Percentiles rank a stretch among this genome's conserved stretches.
phyloP scores from a whole-genome alignment of 768 basidiomycete species.

The Guyanaporus albipodus region DNA sequence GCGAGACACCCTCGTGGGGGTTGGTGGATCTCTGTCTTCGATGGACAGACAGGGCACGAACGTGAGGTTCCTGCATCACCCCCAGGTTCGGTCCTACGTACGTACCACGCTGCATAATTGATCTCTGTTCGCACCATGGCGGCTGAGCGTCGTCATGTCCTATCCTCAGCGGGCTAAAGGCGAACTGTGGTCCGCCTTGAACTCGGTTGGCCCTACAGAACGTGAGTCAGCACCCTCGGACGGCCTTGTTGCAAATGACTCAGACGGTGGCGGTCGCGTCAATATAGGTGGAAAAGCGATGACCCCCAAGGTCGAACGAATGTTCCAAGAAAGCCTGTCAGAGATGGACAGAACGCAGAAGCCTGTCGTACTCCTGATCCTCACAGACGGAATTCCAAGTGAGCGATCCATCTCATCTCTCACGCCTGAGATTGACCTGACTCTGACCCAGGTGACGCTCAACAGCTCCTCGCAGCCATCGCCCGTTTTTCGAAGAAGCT shows the following conservation, averaged over 20 bases:
- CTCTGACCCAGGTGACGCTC: constrained; percentile 8
- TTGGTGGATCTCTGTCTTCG: constrained; percentile 9
- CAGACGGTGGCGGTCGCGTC: background rate
- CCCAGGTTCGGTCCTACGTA: background rate
- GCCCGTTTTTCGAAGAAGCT: constrained; percentile 8
- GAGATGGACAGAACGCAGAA: no score
- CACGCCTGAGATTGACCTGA: background rate
- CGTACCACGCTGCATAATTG: constrained; percentile 7
- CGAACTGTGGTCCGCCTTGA: constrained; percentile 18
- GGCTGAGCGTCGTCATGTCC: no score
- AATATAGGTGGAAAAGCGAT: constrained; percentile 13
- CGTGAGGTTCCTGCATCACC: constrained; percentile 18
- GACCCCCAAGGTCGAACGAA: constrained; percentile 13
- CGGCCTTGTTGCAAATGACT: no score
- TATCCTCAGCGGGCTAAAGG: no score
- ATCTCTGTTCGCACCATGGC: background rate
- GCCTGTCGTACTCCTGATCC: constrained; percentile 14
- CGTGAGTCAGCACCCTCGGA: constrained; percentile 7
- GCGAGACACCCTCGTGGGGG: constrained; percentile 14
- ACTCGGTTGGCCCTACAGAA: constrained; percentile 16
- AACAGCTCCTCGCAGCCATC: constrained; percentile 10
- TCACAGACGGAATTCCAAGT: constrained; percentile 22
- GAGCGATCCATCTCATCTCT: background rate
- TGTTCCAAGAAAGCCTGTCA: constrained; percentile 18
- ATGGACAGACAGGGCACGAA: constrained; percentile 12